Evolutionary conservation across 495 filamentous ascomycete genomes (phyloP).

Genomic region (Friedmanniomyces simplex): DNA sequence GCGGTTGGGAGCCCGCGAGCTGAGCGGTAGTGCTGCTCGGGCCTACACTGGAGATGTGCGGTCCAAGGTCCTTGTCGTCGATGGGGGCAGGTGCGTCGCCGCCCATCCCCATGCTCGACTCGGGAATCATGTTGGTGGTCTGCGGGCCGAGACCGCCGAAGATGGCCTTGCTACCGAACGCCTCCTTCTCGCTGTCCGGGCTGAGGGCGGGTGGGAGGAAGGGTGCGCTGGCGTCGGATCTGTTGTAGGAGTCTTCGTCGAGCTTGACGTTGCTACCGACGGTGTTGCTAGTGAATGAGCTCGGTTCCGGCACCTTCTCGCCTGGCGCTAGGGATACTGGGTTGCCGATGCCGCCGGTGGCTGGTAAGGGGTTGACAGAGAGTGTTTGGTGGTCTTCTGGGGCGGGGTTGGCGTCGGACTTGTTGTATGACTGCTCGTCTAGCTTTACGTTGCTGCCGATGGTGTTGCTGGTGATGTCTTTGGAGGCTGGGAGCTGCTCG

Average conservation of each 20-base stretch:
- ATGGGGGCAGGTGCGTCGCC: slow-evolving; percentile 26
- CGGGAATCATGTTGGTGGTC: slow-evolving; percentile 56
- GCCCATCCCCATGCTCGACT: slow-evolving; percentile 72
- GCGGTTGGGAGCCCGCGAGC: slow-evolving; percentile 59
- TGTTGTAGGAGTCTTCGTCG: slow-evolving; percentile 77
- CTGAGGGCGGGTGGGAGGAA: slow-evolving; percentile 40
- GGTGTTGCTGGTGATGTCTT: slow-evolving; percentile 44
- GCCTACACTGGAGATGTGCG: slow-evolving; percentile 56
- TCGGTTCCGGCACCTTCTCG: slow-evolving; percentile 61
- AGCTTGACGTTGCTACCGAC: slow-evolving; percentile 54
- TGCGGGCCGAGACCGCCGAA: slow-evolving; percentile 33
- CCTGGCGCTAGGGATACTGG: slow-evolving; percentile 71
- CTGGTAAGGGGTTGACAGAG: slow-evolving; percentile 62
- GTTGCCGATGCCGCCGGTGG: slow-evolving; percentile 65
- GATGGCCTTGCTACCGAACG: slow-evolving; percentile 42
- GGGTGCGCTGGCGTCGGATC: slow-evolving; percentile 39
- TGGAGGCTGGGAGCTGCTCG: slow-evolving; percentile 61
- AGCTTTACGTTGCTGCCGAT: slow-evolving; percentile 49
- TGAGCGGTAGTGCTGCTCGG: slow-evolving; percentile 62
- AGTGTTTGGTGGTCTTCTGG: slow-evolving; percentile 20
- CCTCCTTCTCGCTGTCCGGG: slow-evolving; percentile 35
- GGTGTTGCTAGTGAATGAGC: slow-evolving; percentile 44
- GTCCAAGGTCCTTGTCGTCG: slow-evolving; percentile 35
- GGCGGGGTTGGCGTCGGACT: slow-evolving; percentile 9
- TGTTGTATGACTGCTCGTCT: background rate